phyloP scores from a whole-genome alignment of 257 asterid genomes.

The Apocynum venetum region DNA sequence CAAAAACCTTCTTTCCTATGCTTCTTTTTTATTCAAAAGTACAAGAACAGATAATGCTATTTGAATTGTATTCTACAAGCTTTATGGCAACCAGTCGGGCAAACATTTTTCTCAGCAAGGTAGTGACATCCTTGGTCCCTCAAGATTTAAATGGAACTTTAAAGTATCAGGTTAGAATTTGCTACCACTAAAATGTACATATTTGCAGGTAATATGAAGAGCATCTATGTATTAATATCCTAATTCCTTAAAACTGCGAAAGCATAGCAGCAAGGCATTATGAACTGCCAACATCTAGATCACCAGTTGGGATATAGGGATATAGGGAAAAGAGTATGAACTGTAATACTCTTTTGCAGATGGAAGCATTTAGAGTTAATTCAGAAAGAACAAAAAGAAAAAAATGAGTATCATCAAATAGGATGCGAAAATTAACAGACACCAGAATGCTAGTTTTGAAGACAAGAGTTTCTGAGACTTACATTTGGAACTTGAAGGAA shows the following conservation, averaged over 20 bases:
- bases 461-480: conserved; percentile 1
- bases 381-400: neutral
- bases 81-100: neutral
- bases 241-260: neutral
- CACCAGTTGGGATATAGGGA: neutral
- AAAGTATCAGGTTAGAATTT: neutral
- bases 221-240: neutral
- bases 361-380: neutral
- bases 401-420: neutral
- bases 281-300: neutral
- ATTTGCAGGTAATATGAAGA: neutral
- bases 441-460: neutral
- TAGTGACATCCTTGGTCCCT: neutral
- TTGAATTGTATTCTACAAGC: neutral
- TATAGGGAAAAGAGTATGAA: neutral
- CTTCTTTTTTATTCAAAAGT: neutral
- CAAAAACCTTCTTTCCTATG: neutral
- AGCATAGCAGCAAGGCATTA: neutral
- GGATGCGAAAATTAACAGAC: neutral
- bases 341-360: neutral
- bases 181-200: neutral
- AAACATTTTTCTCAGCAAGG: neutral
- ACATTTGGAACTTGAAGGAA: conserved; percentile 83
- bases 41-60: neutral
- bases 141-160: neutral